Evolutionary conservation across 2,329 filamentous ascomycete genomes (phyloP), one percentile per base, ranked within the genome.

Genomic region (Paraphaeosphaeria sporulosa): DNA sequence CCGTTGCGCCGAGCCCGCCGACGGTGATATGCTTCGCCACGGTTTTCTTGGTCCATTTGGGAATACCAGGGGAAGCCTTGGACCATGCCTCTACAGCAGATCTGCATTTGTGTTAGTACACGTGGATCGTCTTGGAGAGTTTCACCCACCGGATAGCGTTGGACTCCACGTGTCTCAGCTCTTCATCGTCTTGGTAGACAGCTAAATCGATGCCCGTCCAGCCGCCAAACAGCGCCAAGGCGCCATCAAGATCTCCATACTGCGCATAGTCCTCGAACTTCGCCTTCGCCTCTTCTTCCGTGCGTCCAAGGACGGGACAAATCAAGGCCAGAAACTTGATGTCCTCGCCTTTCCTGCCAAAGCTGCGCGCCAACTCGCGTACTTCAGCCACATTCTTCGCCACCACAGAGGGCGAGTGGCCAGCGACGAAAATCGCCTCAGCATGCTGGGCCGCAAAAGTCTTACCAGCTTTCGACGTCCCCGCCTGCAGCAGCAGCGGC

Each of bases 21-120:
- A 91, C 81, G 36, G 84, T 85, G 57, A 90, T 84, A 64, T 89
- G 86, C 67, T 89, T 82, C 0, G 86, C 89, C 3, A 91, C 83
- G 0, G 86, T 89, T 38, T 84, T 79, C 72, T 90, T 90, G 1
- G 89, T 91, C 89, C 89, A 91, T 70, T 88, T 89, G 0, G 82
- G 78, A 15, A 86, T 83, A 6, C 63, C 63, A 8, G 63, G 64
- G 3, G 52, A 38, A 34, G 63, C 53, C 55, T 67, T 49, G 27
- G 67, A 64, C 64, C 60, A 64, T 21, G 62, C 62, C 57, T 69
- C 60, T 36, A 67, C 59, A 47, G 60, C 57, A 32, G 65, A 66
- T 57, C 67, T 66, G 56, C 34, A 25, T 38, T n/a, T 10, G 1
- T 23, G 23, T 54, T 30, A 54, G 43, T n/a, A 17, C 15, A 12